Evolutionary conservation across 2,329 filamentous ascomycete species (phyloP).

Genomic region (Aspergillus sp.): DNA sequence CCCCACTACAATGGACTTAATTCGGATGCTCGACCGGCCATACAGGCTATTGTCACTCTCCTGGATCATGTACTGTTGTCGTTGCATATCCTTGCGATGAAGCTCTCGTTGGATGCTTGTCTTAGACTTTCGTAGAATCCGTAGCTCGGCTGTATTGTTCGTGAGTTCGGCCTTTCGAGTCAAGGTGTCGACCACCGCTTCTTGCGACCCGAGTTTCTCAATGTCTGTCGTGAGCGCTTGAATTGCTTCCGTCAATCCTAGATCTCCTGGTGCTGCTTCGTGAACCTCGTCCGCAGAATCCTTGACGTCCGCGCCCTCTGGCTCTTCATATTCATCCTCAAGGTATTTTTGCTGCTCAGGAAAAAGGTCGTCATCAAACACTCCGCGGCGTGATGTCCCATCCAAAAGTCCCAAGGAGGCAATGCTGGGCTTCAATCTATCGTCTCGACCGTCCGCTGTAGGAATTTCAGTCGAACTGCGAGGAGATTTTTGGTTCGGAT

Average conservation of each 20-base stretch:
- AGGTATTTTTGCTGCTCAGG: conserved; percentile 78
- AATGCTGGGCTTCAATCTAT: conserved; percentile 75
- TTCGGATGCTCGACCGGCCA: conserved; percentile 82
- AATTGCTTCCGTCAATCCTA: conserved; percentile 91
- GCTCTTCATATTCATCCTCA: conserved; percentile 81
- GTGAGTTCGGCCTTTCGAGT: conserved; percentile 94
- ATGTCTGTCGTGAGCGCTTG: conserved; percentile 85
- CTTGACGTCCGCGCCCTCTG: conserved; percentile 57
- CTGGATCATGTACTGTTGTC: conserved; percentile 95
- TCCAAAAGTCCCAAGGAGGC: conserved; percentile 89
- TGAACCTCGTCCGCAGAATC: conserved; percentile 80
- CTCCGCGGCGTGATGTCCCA: conserved; percentile 80
- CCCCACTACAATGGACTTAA: conserved; percentile 90
- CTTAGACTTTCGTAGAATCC: conserved; percentile 91
- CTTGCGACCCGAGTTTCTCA: conserved; percentile 81
- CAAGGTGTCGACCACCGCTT: conserved; percentile 86
- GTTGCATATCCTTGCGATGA: conserved; percentile 87
- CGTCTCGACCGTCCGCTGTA: conserved; percentile 45
- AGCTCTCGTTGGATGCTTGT: conserved; percentile 91
- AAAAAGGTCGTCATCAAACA: conserved; percentile 95
- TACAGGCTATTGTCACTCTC: conserved; percentile 98
- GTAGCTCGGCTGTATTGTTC: conserved; percentile 90
- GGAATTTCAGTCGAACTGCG: conserved; percentile 62
- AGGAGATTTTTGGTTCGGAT: conserved; percentile 56
- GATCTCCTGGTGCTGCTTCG: conserved; percentile 89